Conservation (phyloP, 2,329 filamentous ascomycete species). For the Huntiella abstrusa region DNA sequence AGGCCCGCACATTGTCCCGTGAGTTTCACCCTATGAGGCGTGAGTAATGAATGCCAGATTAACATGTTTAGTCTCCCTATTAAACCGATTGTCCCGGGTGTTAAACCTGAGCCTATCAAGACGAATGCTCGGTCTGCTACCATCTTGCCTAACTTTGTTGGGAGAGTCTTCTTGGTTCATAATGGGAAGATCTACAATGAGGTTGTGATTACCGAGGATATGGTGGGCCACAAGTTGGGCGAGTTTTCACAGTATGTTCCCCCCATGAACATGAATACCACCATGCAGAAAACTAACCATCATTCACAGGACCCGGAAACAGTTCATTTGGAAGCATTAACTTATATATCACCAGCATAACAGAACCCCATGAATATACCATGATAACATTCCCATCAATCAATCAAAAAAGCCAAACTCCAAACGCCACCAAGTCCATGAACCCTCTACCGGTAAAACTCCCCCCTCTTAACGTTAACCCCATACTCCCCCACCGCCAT, state of each 20-base stretch:
- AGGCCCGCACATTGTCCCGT: conserved; percentile 37
- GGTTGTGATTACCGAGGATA: conserved; percentile 74
- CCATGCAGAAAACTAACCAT: background rate
- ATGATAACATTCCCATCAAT: conserved; percentile 10
- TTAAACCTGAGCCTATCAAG: conserved; percentile 52
- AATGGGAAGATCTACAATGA: conserved; percentile 80
- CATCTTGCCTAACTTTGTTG: conserved; percentile 82
- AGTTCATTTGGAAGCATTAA: conserved; percentile 31
- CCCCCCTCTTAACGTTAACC: conserved; percentile 89
- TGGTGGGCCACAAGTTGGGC: conserved; percentile 89
- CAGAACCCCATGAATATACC: background rate
- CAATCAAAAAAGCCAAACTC: conserved; percentile 7
- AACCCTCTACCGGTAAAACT: conserved; percentile 65
- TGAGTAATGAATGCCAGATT: background rate
- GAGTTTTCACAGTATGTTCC: conserved; percentile 69
- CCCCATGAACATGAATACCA: background rate
- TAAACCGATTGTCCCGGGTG: conserved; percentile 36
- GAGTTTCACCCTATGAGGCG: conserved; percentile 17
- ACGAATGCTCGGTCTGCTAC: conserved; percentile 79
- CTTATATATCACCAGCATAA: background rate
- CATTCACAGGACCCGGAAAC: conserved; percentile 32
- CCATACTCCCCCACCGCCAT: conserved; percentile 98
- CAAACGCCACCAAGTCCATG: background rate
- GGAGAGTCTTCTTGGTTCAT: conserved; percentile 74
- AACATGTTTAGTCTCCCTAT: conserved; percentile 38